A percentile compares a stretch with the other conserved stretches of the same genome.
Evolutionary conservation across 345 rosid species (phyloP).

Genomic region (Citrus mangshanensis): DNA sequence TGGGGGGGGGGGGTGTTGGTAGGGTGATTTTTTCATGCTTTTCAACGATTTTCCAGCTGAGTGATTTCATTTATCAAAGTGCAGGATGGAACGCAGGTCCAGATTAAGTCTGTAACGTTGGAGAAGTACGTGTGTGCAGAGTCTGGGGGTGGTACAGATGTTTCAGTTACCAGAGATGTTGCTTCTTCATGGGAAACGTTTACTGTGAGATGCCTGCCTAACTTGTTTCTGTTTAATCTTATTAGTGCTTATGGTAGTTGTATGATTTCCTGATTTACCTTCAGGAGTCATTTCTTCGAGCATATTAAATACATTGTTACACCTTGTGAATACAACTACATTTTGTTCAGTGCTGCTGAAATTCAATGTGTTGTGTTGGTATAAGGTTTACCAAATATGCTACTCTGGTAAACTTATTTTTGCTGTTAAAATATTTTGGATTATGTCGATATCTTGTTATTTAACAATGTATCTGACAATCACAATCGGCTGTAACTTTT

Average conservation of each 20-base stretch:
- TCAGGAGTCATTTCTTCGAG: background rate
- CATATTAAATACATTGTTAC: background rate
- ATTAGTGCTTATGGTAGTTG: background rate
- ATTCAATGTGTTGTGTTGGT: background rate
- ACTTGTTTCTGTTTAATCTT: background rate
- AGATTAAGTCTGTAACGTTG: constrained; percentile 50
- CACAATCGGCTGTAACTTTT: background rate
- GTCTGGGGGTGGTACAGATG: constrained; percentile 59
- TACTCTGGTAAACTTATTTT: background rate
- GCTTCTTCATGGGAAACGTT: constrained; percentile 74
- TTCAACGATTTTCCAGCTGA: background rate
- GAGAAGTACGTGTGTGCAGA: constrained; percentile 63
- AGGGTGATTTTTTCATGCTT: background rate
- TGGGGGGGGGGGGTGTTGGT: too few relatives aligned
- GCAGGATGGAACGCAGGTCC: constrained; percentile 74
- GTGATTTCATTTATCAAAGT: constrained; percentile 9
- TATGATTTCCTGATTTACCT: background rate
- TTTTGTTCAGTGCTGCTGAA: background rate
- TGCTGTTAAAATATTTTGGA: background rate
- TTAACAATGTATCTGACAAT: background rate
- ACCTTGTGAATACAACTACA: background rate
- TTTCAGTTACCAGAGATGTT: constrained; percentile 49
- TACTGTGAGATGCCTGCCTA: constrained; percentile 38
- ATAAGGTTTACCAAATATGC: background rate
- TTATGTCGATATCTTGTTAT: background rate